These are phyloP conservation scores for Hemileia vastatrix DNA, from an alignment of 1,284 basidiomycete genomes.

Conservation along the genomic window DNA sequence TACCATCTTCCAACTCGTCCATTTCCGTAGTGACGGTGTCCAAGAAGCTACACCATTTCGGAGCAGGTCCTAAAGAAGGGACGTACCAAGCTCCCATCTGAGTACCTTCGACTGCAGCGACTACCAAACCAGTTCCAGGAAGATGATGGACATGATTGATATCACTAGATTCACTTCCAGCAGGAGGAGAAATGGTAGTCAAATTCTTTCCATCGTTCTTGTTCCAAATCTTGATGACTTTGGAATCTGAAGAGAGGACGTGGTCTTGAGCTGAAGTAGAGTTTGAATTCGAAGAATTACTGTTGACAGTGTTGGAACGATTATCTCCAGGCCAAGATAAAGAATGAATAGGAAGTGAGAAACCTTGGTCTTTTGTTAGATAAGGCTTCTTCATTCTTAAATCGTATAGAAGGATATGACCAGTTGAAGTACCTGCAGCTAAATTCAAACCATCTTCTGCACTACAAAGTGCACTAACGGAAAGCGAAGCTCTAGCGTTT, in stretches of 20 bases:
- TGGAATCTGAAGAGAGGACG: constrained; percentile 78
- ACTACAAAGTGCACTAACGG: constrained; percentile 73
- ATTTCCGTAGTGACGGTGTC: constrained; percentile 97
- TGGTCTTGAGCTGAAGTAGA: constrained; percentile 65
- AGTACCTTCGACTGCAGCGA: constrained; percentile 84
- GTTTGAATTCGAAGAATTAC: constrained; percentile 57
- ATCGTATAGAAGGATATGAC: constrained; percentile 89
- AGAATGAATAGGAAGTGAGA: constrained; percentile 77
- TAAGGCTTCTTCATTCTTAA: constrained; percentile 73
- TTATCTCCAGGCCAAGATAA: constrained; percentile 81
- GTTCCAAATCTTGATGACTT: constrained; percentile 93
- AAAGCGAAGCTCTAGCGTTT: constrained; percentile 48
- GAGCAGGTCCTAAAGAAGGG: constrained; percentile 92
- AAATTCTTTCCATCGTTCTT: constrained; percentile 49
- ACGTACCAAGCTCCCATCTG: constrained; percentile 86
- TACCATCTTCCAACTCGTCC: constrained; percentile 64
- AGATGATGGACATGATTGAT: constrained; percentile 81
- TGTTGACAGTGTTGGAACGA: constrained; percentile 25
- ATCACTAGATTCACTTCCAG: constrained; percentile 53
- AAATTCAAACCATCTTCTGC: constrained; percentile 79
- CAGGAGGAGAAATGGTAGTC: neutral
- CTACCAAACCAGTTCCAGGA: constrained; percentile 68
- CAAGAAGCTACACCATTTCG: constrained; percentile 91
- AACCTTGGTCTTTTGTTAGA: constrained; percentile 90
- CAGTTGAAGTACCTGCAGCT: constrained; percentile 85